Percentiles rank a stretch among this genome's conserved stretches.
Evolutionary conservation across 306 rosid species (phyloP).

Genomic region (Rosa persica): DNA sequence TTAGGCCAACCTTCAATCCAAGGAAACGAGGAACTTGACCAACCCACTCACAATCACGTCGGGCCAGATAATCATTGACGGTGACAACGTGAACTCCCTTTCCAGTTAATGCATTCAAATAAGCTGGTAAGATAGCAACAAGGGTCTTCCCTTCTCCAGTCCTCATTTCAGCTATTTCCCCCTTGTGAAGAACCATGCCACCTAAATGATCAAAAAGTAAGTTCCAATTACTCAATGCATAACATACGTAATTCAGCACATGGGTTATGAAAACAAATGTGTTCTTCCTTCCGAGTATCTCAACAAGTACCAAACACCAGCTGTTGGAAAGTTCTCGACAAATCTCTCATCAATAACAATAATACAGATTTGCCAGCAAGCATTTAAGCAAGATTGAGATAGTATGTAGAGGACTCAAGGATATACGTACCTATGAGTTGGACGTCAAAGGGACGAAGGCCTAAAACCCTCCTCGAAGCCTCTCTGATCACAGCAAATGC

Average conservation of each 20-base stretch:
- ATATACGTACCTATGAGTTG: slow-evolving; percentile 67
- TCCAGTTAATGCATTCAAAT: slow-evolving; percentile 86
- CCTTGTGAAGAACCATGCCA: slow-evolving; percentile 97
- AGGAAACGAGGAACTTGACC: slow-evolving; percentile 99
- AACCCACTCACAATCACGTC: slow-evolving; percentile 98
- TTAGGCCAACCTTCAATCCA: slow-evolving; percentile 99
- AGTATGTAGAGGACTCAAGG: background rate
- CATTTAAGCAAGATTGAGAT: background rate
- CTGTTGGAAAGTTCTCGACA: background rate
- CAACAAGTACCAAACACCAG: background rate
- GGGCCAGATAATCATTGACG: slow-evolving; percentile 93
- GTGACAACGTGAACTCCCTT: slow-evolving; percentile 96
- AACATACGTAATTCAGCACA: background rate
- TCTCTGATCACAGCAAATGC: slow-evolving; percentile 95
- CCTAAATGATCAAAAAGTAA: slow-evolving; percentile 48
- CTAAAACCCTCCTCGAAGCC: slow-evolving; percentile 87
- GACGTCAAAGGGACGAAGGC: slow-evolving; percentile 96
- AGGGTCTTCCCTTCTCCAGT: slow-evolving; percentile 99
- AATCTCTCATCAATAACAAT: background rate
- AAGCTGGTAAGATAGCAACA: slow-evolving; percentile 95
- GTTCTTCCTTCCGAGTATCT: background rate
- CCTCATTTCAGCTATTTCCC: slow-evolving; percentile 97
- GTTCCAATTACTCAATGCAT: slow-evolving; percentile 8
- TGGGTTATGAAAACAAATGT: background rate
- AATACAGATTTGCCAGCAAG: background rate